A percentile compares a stretch with the other conserved stretches of the same genome.
Evolutionary conservation across 2,329 filamentous ascomycete species (phyloP).

Genomic region (Talaromyces sp.): DNA sequence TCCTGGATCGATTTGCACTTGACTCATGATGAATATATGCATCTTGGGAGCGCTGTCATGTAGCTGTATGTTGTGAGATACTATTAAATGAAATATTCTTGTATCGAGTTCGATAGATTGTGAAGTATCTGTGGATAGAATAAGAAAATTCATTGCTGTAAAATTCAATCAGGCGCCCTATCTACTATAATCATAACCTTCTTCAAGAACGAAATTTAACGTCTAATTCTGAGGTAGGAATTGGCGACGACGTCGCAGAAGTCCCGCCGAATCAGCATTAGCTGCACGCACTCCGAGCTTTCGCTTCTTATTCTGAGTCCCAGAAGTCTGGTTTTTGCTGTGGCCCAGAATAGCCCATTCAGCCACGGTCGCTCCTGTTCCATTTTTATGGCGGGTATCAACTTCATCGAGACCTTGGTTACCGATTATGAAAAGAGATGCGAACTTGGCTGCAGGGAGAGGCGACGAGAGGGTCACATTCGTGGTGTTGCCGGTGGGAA

Average conservation of each 20-base stretch:
- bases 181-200: too few species aligned
- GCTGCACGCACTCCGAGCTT: conserved; percentile 18
- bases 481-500: conserved; percentile 47
- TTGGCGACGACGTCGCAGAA: conserved; percentile 13
- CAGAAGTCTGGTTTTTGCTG: neutral
- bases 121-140: too few species aligned
- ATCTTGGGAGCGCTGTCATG: too few species aligned
- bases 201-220: neutral
- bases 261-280: conserved; percentile 3
- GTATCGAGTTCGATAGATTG: too few species aligned
- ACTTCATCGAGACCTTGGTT: conserved; percentile 42
- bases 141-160: too few species aligned
- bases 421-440: conserved; percentile 48
- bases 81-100: too few species aligned
- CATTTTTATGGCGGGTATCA: conserved; percentile 36
- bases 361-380: conserved; percentile 50
- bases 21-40: conserved; percentile 40
- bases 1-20: conserved; percentile 64
- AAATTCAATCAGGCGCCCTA: too few species aligned
- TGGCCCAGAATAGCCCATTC: conserved; percentile 50
- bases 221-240: neutral
- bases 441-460: conserved; percentile 42
- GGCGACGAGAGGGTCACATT: conserved; percentile 38
- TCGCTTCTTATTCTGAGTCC: conserved; percentile 6
- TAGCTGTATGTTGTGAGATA: too few species aligned